Evolutionary conservation across 352 stramenopile genomes (phyloP), one percentile per base, ranked within the genome.

Genomic region (Phytophthora pseudosyringae): DNA sequence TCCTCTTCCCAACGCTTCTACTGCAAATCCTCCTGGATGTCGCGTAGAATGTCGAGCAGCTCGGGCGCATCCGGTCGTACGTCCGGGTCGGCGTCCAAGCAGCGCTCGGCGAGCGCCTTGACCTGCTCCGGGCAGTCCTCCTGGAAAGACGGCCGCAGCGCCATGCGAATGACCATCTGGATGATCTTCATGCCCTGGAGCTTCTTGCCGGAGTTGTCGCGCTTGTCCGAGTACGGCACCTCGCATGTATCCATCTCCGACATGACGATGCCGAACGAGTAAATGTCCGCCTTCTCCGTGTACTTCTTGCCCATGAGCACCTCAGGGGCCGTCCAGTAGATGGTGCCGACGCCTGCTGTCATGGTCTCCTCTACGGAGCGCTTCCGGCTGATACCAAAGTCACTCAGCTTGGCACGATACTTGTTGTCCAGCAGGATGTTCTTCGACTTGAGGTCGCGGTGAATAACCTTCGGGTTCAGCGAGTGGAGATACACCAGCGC

Each of bases 141-240:
- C 2, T 65, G 67, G 57, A 95, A 90, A 25, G 83, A 77, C 41
- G 87, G 87, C 31, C 81, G 81, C 28, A 93, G 57, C 18, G 72
- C 71, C 43, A 81, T 72, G 32, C 79, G 69, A 69, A 91, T 90
- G 31, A 95, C 87, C 68, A 91, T 75, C 56, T 94, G 80, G 39
- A 94, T 78, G 47, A 95, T 88, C 63, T 92, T 91, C 80, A 93
- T 94, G 32, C 79, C 71, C 63, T 93, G 81, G 18, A 94, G 64
- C 59, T 89, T 80, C 60, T 88, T 90, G 39, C 82, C 82, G 2
- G 70, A 48, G 13, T 81, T 81, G 68, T 93, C 83, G 18, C 75
- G 78, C 51, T 90, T 78, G 76, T 94, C 84, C 54, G 81, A 86
- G 69, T 91, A 95, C 59, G 87, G 87, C 49, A 94, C 81, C 6